These are phyloP conservation scores for Amanita muscaria DNA, from an alignment of 768 basidiomycete species.

Conservation along the genomic window DNA sequence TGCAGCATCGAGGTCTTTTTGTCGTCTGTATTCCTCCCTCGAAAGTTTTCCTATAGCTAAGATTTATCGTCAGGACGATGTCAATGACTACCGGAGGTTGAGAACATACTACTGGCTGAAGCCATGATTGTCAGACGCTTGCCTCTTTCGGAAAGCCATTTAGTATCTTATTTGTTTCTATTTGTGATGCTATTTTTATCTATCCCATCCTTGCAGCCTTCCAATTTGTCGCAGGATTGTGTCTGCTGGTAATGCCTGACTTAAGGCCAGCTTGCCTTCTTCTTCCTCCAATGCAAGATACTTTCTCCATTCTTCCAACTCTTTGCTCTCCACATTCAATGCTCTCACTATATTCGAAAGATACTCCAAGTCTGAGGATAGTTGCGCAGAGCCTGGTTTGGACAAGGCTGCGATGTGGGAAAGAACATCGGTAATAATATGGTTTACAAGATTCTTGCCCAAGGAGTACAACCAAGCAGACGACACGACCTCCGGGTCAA, in stretches of 20 bases:
- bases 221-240: slow-evolving; percentile 21
- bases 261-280: slow-evolving; percentile 27
- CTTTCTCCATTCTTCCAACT: slow-evolving; percentile 73
- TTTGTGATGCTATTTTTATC: too few species aligned
- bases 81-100: slow-evolving; percentile 1
- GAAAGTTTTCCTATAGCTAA: slow-evolving; percentile 75
- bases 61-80: slow-evolving; percentile 9
- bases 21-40: slow-evolving; percentile 87
- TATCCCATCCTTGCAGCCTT: slow-evolving; percentile 16
- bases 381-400: slow-evolving; percentile 66
- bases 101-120: slow-evolving; percentile 30
- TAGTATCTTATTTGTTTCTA: slow-evolving; percentile 8
- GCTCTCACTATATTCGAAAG: slow-evolving; percentile 85
- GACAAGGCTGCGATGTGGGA: slow-evolving; percentile 63
- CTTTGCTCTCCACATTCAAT: slow-evolving; percentile 79
- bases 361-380: slow-evolving; percentile 82
- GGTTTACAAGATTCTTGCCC: slow-evolving; percentile 67
- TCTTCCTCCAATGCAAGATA: slow-evolving; percentile 55
- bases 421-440: slow-evolving; percentile 62
- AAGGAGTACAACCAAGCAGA: slow-evolving; percentile 90
- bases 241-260: slow-evolving; percentile 23
- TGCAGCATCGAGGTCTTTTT: slow-evolving; percentile 96
- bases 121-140: slow-evolving; percentile 22
- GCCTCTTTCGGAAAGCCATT: too few species aligned
- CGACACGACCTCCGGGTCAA: slow-evolving; percentile 74